phyloP scores from a whole-genome alignment of 2,329 filamentous ascomycete genomes.

The Ilyonectria sp. region DNA sequence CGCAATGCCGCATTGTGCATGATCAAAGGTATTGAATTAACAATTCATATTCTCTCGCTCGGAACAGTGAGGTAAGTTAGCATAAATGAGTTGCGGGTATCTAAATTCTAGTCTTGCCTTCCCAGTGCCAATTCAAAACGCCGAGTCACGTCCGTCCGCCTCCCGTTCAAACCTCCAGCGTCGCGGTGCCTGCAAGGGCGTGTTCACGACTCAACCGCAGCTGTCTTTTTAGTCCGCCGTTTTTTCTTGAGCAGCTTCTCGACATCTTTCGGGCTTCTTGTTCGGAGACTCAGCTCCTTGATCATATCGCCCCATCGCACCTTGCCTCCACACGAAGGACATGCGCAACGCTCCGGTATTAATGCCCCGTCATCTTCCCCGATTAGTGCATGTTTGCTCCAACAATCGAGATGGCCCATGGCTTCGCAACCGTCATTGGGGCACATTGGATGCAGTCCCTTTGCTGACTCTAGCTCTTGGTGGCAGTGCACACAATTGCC shows the following conservation, averaged over 20 bases:
- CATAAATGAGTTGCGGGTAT: slow-evolving; percentile 21
- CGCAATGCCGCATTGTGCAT: not conserved
- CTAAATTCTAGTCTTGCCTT: not conserved
- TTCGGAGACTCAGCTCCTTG: slow-evolving; percentile 83
- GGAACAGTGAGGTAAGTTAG: not conserved
- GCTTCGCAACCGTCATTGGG: slow-evolving; percentile 67
- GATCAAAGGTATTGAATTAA: not conserved
- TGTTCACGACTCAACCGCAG: slow-evolving; percentile 30
- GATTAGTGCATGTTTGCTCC: slow-evolving; percentile 67
- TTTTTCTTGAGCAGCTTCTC: slow-evolving; percentile 76
- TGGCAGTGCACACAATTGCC: slow-evolving; percentile 69
- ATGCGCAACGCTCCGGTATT: slow-evolving; percentile 78
- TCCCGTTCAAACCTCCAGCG: slow-evolving; percentile 22
- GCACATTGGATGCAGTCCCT: slow-evolving; percentile 72
- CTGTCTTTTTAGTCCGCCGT: slow-evolving; percentile 48
- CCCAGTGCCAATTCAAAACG: slow-evolving; percentile 22
- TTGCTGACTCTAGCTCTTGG: slow-evolving; percentile 59
- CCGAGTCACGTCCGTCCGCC: slow-evolving; percentile 18
- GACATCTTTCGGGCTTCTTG: slow-evolving; percentile 79
- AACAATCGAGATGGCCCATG: slow-evolving; percentile 73
- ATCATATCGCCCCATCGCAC: slow-evolving; percentile 84
- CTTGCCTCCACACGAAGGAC: slow-evolving; percentile 76
- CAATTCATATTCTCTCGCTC: not conserved
- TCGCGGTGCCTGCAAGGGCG: slow-evolving; percentile 5
- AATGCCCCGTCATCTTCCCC: slow-evolving; percentile 60